Evolutionary conservation across 768 basidiomycete species (phyloP).

Genomic region (Boletus sp.): DNA sequence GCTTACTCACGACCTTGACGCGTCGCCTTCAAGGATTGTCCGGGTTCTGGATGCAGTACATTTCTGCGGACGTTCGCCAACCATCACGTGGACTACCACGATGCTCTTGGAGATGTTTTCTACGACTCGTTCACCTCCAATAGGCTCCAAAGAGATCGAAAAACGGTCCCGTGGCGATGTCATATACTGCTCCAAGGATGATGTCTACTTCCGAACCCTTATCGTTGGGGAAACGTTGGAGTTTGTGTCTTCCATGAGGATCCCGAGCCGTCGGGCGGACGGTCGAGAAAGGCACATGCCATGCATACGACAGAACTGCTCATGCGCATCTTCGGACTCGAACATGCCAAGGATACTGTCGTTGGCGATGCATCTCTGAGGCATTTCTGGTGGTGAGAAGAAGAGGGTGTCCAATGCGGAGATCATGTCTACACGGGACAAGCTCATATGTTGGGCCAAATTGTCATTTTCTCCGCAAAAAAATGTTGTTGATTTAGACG

Average conservation of each 20-base stretch:
- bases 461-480: background rate
- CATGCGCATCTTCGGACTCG: conserved; percentile 71
- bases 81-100: conserved; percentile 39
- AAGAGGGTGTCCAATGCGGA: conserved; percentile 85
- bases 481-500: background rate
- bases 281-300: conserved; percentile 30
- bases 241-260: conserved; percentile 54
- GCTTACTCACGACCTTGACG: background rate
- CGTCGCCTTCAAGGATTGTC: conserved; percentile 83
- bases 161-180: conserved; percentile 49
- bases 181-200: conserved; percentile 36
- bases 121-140: conserved; percentile 47
- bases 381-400: conserved; percentile 75
- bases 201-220: conserved; percentile 32
- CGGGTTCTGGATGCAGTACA: conserved; percentile 59
- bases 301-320: conserved; percentile 43
- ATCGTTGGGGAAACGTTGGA: conserved; percentile 47
- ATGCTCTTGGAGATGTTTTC: conserved; percentile 41
- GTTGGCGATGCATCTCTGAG: conserved; percentile 77
- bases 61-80: conserved; percentile 54
- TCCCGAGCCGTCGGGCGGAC: conserved; percentile 31
- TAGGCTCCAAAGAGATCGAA: conserved; percentile 45
- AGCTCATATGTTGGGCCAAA: conserved; percentile 72
- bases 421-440: conserved; percentile 57
- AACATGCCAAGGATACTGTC: conserved; percentile 66